These are phyloP conservation scores for Immersiella caudata DNA, from an alignment of 495 filamentous ascomycete genomes.

Conservation along the genomic window DNA sequence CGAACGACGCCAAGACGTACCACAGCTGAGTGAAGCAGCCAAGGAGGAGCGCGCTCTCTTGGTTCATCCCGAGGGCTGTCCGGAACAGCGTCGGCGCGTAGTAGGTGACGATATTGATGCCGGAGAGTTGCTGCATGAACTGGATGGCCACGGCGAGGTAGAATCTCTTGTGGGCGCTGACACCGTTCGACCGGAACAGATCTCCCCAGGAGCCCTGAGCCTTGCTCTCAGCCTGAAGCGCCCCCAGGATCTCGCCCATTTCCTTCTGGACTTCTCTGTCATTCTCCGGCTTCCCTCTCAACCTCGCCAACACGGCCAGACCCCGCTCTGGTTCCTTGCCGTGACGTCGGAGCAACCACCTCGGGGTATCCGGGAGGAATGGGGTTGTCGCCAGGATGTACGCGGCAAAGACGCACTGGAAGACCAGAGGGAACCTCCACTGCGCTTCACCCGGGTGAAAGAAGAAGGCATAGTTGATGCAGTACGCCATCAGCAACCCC, in stretches of 20 bases:
- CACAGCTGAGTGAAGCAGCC: constrained; percentile 50
- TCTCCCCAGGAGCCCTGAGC: constrained; percentile 39
- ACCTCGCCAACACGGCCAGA: constrained; percentile 37
- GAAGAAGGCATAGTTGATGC: constrained; percentile 45
- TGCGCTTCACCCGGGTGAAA: constrained; percentile 40
- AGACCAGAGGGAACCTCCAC: constrained; percentile 56
- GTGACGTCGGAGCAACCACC: constrained; percentile 38
- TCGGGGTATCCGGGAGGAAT: constrained; percentile 42
- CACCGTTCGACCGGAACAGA: constrained; percentile 49
- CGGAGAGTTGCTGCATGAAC: constrained; percentile 54
- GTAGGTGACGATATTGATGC: constrained; percentile 59
- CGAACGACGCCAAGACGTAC: constrained; percentile 44
- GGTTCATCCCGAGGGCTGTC: constrained; percentile 54
- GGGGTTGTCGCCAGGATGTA: constrained; percentile 42
- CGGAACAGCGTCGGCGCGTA: constrained; percentile 58
- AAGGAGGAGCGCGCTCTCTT: constrained; percentile 54
- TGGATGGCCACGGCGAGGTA: constrained; percentile 54
- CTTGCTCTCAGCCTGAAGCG: constrained; percentile 33
- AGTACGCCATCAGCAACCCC: constrained; percentile 41
- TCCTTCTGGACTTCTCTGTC: constrained; percentile 30
- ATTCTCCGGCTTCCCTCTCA: constrained; percentile 37
- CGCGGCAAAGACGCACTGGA: constrained; percentile 51
- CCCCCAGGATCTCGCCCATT: constrained; percentile 31
- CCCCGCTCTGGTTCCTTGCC: constrained; percentile 33
- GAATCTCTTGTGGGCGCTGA: constrained; percentile 53